These are phyloP conservation scores for Phytophthora crassamura DNA, from an alignment of 352 stramenopile genomes.

Conservation along the genomic window DNA sequence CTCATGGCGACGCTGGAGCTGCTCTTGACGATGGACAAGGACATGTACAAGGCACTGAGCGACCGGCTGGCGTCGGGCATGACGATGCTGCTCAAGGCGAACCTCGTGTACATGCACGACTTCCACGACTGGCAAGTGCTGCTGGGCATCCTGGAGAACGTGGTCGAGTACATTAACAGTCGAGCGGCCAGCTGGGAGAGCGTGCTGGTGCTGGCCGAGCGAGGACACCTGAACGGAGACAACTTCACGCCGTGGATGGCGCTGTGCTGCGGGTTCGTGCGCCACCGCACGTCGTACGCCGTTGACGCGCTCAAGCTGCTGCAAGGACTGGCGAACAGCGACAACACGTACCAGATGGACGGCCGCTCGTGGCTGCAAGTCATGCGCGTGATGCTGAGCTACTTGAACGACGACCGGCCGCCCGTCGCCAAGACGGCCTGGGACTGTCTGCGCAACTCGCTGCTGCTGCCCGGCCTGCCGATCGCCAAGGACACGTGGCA, in stretches of 20 bases:
- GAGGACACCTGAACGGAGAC: constrained; percentile 75
- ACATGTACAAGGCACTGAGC: constrained; percentile 83
- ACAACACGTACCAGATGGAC: constrained; percentile 79
- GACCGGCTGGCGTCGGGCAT: constrained; percentile 82
- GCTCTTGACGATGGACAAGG: constrained; percentile 78
- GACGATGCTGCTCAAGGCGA: constrained; percentile 87
- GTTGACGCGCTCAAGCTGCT: constrained; percentile 80
- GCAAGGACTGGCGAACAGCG: constrained; percentile 75
- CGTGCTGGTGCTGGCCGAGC: constrained; percentile 72
- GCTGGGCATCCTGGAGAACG: constrained; percentile 75
- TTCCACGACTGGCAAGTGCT: constrained; percentile 84
- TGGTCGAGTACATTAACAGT: constrained; percentile 83
- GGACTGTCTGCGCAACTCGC: constrained; percentile 85
- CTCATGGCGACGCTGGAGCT: constrained; percentile 83
- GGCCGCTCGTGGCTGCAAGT: constrained; percentile 81
- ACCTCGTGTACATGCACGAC: constrained; percentile 89
- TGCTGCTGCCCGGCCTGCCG: constrained; percentile 72
- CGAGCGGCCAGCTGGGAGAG: constrained; percentile 80
- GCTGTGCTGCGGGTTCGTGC: constrained; percentile 80
- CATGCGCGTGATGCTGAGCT: constrained; percentile 88
- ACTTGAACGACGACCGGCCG: constrained; percentile 79
- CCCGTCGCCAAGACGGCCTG: constrained; percentile 84
- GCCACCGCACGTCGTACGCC: constrained; percentile 77
- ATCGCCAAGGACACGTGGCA: constrained; percentile 83
- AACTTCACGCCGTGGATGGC: constrained; percentile 87